Evolutionary conservation across 1,284 basidiomycete genomes (phyloP).

Genomic region (Fomitopsis palustris): DNA sequence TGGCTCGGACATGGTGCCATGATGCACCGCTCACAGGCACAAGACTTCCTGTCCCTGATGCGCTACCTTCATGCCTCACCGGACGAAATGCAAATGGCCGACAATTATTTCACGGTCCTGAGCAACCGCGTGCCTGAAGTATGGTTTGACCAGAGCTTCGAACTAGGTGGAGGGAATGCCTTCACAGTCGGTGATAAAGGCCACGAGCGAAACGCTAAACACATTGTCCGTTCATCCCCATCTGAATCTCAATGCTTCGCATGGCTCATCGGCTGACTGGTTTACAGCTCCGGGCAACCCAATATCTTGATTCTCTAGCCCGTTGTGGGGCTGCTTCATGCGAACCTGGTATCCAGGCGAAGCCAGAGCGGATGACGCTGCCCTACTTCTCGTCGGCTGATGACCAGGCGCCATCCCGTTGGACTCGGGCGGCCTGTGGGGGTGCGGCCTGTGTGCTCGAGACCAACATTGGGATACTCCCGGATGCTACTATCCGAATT

Average conservation of each 20-base stretch:
- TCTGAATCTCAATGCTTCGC: neutral
- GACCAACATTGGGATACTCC: slow-evolving; percentile 48
- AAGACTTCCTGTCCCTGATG: slow-evolving; percentile 49
- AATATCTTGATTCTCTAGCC: slow-evolving; percentile 36
- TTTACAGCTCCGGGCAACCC: slow-evolving; percentile 36
- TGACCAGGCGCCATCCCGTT: slow-evolving; percentile 8
- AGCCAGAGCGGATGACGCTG: slow-evolving; percentile 10
- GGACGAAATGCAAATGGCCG: slow-evolving; percentile 61
- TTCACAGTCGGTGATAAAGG: slow-evolving; percentile 63
- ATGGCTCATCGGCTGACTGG: neutral
- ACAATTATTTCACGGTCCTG: slow-evolving; percentile 66
- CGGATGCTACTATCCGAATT: slow-evolving; percentile 25
- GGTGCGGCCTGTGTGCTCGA: slow-evolving; percentile 46
- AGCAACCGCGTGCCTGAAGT: slow-evolving; percentile 45
- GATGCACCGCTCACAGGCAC: slow-evolving; percentile 39
- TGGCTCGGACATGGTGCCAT: slow-evolving; percentile 68
- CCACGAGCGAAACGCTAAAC: slow-evolving; percentile 48
- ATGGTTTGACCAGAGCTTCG: slow-evolving; percentile 63
- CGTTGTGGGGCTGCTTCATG: slow-evolving; percentile 19
- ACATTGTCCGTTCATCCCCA: slow-evolving; percentile 47
- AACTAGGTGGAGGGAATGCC: slow-evolving; percentile 53
- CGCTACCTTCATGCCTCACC: slow-evolving; percentile 38
- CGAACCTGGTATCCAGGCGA: slow-evolving; percentile 3
- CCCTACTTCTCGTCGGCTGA: slow-evolving; percentile 19
- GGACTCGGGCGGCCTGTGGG: slow-evolving; percentile 42